Conservation (phyloP, 2,329 filamentous ascomycete genomes). For the Nemania sp. region DNA sequence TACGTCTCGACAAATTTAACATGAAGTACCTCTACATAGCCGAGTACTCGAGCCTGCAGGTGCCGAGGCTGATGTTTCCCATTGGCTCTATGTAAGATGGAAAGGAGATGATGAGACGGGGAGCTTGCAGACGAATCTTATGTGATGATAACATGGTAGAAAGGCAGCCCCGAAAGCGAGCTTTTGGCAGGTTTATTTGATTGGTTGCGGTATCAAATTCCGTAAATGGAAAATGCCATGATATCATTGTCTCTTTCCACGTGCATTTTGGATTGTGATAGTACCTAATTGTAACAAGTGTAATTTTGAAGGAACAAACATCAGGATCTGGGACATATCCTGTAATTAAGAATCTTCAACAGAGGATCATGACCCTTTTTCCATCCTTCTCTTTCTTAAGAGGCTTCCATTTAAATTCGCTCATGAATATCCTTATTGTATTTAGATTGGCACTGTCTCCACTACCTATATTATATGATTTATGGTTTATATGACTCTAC, state of each 20-base stretch:
- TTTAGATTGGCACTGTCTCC: neutral
- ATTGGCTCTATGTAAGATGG: constrained; percentile 22
- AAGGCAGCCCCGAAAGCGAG: constrained; percentile 32
- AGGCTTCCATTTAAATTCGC: neutral
- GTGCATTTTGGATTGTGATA: neutral
- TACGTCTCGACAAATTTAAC: constrained; percentile 21
- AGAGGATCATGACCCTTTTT: neutral
- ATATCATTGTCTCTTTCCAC: neutral
- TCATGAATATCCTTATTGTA: neutral
- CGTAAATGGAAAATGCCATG: constrained; percentile 1
- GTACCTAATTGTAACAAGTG: neutral
- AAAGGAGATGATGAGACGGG: constrained; percentile 15
- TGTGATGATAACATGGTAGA: constrained; percentile 21
- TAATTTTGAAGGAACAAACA: neutral
- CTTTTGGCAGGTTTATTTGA: neutral
- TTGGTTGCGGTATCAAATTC: constrained; percentile 8
- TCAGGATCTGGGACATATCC: constrained; percentile 1
- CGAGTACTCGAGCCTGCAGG: constrained; percentile 11
- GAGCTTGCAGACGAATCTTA: constrained; percentile 16
- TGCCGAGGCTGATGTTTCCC: constrained; percentile 21
- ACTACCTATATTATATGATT: constrained; percentile 21
- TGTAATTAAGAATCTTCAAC: neutral
- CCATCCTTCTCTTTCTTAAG: neutral
- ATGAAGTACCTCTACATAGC: constrained; percentile 29
- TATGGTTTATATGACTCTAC: constrained; percentile 1